Percentiles rank a stretch among this genome's conserved stretches.
These are phyloP conservation scores for Pseudisothecium myosuroides DNA, from an alignment of 225 moss, liverwort and hornwort species.

Conservation along the genomic window DNA sequence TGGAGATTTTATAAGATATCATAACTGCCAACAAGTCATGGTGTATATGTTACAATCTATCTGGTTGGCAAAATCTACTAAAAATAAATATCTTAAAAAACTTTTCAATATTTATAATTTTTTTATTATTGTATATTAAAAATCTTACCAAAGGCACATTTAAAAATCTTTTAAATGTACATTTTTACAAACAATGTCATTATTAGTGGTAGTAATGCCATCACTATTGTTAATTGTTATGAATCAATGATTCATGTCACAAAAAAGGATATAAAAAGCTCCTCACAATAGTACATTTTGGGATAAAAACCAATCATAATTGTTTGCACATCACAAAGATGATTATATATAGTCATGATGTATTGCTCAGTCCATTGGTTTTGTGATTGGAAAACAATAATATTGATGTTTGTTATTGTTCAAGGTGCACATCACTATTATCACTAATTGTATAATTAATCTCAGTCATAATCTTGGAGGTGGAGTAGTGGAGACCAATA, in stretches of 20 bases:
- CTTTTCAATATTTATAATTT: no score
- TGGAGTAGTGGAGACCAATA: fast-evolving
- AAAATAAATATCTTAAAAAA: not conserved
- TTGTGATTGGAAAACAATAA: no score
- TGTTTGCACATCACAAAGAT: no score
- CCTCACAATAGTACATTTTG: no score
- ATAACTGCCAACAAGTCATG: not conserved
- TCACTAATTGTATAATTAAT: not conserved
- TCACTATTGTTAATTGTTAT: not conserved
- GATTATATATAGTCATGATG: no score
- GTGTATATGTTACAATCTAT: not conserved
- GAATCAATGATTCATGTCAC: not conserved
- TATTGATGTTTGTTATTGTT: not conserved
- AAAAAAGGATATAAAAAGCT: no score
- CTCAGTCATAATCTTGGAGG: not conserved
- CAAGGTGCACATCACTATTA: not conserved
- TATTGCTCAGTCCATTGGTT: no score
- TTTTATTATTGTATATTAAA: no score
- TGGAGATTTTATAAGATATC: not conserved
- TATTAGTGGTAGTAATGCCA: not conserved
- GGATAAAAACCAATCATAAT: no score
- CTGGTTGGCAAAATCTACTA: not conserved
- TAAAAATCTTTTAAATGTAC: not conserved
- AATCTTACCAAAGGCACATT: not conserved
- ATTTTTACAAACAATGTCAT: not conserved